Conservation (phyloP, 1,139 yeast species). For the Nakaseomyces kungkrabaensis region DNA sequence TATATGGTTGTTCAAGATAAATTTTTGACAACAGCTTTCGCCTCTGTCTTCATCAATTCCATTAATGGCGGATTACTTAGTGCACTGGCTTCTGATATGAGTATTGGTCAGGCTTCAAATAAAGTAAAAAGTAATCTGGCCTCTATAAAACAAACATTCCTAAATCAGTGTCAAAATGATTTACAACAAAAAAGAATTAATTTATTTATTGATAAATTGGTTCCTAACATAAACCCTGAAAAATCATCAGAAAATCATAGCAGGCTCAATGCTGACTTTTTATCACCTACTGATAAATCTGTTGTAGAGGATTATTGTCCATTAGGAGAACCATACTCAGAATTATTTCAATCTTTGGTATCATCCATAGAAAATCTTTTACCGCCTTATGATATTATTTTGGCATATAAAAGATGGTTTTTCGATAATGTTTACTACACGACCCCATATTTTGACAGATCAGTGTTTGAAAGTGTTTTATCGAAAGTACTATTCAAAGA, state of each 20-base stretch:
- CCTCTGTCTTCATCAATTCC: slow-evolving; percentile 3
- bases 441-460: slow-evolving; percentile 22
- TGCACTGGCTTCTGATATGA: slow-evolving; percentile 16
- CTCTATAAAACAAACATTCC: slow-evolving; percentile 16
- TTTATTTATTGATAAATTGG: slow-evolving; percentile 18
- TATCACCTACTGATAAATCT: slow-evolving; percentile 10
- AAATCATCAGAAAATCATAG: slow-evolving; percentile 10
- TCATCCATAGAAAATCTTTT: slow-evolving; percentile 14
- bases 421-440: slow-evolving; percentile 21
- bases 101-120: slow-evolving; percentile 15
- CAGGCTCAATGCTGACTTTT: slow-evolving; percentile 9
- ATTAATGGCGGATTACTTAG: slow-evolving; percentile 1
- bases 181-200: slow-evolving; percentile 16
- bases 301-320: slow-evolving; percentile 23
- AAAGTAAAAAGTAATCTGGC: slow-evolving; percentile 14
- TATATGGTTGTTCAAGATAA: slow-evolving; percentile 4
- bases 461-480: slow-evolving; percentile 20
- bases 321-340: slow-evolving; percentile 18
- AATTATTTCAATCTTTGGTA: slow-evolving; percentile 16
- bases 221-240: slow-evolving; percentile 12
- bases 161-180: slow-evolving; percentile 15
- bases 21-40: neutral
- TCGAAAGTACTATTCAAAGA: slow-evolving; percentile 13
- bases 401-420: slow-evolving; percentile 20
- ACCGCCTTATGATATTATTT: slow-evolving; percentile 20